Conservation (phyloP, 1,139 yeast genomes). For the Hansenula sp. region DNA sequence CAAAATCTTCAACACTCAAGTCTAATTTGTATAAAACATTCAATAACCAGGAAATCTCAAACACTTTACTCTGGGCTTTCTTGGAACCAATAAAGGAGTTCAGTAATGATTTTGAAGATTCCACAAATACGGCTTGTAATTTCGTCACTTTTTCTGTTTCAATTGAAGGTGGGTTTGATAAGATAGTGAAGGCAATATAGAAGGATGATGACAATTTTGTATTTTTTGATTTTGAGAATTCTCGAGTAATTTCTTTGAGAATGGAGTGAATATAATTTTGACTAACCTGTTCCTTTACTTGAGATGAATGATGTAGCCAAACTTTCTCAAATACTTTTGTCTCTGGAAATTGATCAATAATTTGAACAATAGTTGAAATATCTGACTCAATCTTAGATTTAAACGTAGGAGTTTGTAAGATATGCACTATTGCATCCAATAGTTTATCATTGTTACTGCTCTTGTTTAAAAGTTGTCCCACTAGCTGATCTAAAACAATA, state of each 20-base stretch:
- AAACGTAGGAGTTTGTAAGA: conserved; percentile 45
- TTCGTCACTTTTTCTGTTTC: background rate
- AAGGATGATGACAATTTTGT: conserved; percentile 14
- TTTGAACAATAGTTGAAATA: conserved; percentile 22
- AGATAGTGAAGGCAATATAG: conserved; percentile 21
- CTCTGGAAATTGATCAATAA: conserved; percentile 21
- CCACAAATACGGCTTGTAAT: conserved; percentile 8
- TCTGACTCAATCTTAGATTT: conserved; percentile 47
- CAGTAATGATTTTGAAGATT: conserved; percentile 8
- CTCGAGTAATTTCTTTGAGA: conserved; percentile 13
- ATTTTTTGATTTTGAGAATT: conserved; percentile 1
- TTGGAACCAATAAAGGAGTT: conserved; percentile 1
- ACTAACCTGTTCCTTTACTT: conserved; percentile 22
- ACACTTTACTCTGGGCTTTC: background rate
- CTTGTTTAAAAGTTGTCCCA: conserved; percentile 5
- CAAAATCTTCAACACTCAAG: conserved; percentile 6
- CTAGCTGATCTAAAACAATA: conserved; percentile 33
- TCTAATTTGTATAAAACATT: conserved; percentile 12
- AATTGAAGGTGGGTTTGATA: conserved; percentile 3
- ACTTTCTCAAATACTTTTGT: conserved; percentile 25
- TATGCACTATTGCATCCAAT: conserved; percentile 28
- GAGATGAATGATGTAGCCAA: conserved; percentile 31
- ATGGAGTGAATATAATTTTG: conserved; percentile 17
- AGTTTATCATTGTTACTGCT: conserved; percentile 10
- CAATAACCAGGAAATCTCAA: conserved; percentile 17